Evolutionary conservation across 106 monocot genomes (phyloP), one percentile per base, ranked within the genome.

Genomic region (Cymbidium sinense): DNA sequence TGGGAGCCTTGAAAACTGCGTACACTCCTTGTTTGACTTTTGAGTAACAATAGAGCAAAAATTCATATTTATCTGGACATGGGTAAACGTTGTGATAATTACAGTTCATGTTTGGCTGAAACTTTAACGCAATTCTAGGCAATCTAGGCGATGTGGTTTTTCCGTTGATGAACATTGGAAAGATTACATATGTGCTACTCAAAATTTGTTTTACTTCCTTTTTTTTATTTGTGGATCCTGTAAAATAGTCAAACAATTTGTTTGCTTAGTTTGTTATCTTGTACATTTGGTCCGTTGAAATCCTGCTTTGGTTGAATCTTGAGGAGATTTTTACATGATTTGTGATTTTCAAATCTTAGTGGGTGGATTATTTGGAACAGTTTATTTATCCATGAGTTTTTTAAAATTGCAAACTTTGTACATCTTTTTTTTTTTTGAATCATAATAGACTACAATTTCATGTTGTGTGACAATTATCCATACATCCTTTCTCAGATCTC

Each of bases 221-320:
- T 30, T 30, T 31, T 65, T 62, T 2, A 25, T 62, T 62, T 51
- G 5, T 62, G 2, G 62, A 0, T 30, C 8, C 27, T 65, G 20
- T 58, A 58, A 58, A 58, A 58, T 47, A 47, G 47, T 47, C 47
- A 47, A 58, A n/a, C 58, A 58, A 58, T 58, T 58, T 58, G 23
- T 58, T 23, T 58, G 5, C 58, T 58, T 47, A 17, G 11, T 2
- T 17, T 47, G 13, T 47, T 47, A 15, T 47, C 17, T 13, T 47
- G 15, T 47, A 47, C 47, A 47, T 47, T 47, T 47, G 47, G 47
- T 47, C 47, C 15, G 2, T 47, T 58, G 58, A 58, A 58, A 58
- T 58, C 23, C 7, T n/a, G 58, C 23, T 58, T 23, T 58, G 52
- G 8, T 52, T 52, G 58, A 58, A 23, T 8, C 21, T 58, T 58